Evolutionary conservation across 345 rosid genomes (phyloP).

Genomic region (Euphorbia tirucalli): DNA sequence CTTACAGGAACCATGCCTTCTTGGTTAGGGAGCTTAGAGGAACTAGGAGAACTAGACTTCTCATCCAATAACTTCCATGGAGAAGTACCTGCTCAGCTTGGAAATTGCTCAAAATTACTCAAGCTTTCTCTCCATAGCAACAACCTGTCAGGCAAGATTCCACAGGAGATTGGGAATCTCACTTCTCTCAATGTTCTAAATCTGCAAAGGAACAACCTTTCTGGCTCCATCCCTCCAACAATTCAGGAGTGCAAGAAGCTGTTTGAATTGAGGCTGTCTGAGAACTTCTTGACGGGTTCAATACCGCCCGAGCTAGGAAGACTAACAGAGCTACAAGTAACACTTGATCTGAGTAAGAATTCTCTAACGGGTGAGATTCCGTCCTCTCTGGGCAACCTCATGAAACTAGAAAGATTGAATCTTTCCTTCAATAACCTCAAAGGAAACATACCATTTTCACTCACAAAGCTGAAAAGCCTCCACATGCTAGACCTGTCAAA

Average conservation of each 20-base stretch:
- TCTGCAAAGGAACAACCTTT: constrained; percentile 62
- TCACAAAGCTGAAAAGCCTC: constrained; percentile 73
- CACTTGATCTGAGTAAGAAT: constrained; percentile 70
- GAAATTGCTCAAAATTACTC: constrained; percentile 60
- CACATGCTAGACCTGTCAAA: constrained; percentile 66
- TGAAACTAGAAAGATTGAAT: constrained; percentile 67
- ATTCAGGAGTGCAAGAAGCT: constrained; percentile 73
- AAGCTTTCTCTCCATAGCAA: constrained; percentile 68
- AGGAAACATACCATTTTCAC: constrained; percentile 60
- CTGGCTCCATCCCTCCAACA: constrained; percentile 63
- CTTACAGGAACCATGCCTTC: constrained; percentile 58
- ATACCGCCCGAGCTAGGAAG: constrained; percentile 71
- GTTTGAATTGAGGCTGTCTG: constrained; percentile 66
- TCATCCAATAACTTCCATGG: constrained; percentile 67
- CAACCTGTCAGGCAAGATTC: constrained; percentile 58
- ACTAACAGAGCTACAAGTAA: constrained; percentile 76
- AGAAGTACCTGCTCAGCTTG: constrained; percentile 56
- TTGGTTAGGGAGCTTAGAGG: constrained; percentile 66
- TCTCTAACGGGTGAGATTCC: constrained; percentile 60
- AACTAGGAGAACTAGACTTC: constrained; percentile 79
- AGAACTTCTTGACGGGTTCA: constrained; percentile 57
- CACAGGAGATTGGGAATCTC: constrained; percentile 63
- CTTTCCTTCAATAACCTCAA: constrained; percentile 63
- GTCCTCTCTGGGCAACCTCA: constrained; percentile 55
- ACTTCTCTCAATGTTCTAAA: constrained; percentile 72